Percentiles rank a stretch among this genome's conserved stretches.
These are phyloP conservation scores for Gossypium anomalum DNA, from an alignment of 345 rosid genomes.

Conservation along the genomic window DNA sequence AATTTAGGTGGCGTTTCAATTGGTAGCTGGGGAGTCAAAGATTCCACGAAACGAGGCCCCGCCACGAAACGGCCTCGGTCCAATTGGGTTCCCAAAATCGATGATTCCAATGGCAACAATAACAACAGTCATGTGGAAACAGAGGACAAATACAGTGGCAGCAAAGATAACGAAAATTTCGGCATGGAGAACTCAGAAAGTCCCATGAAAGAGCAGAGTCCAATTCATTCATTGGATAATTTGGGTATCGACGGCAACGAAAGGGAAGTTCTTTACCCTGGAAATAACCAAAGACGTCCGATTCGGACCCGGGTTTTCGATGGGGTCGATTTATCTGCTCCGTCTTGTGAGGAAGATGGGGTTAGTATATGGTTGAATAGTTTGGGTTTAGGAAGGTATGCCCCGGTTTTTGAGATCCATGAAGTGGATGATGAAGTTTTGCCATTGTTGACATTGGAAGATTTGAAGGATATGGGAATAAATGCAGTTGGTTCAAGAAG, in stretches of 20 bases:
- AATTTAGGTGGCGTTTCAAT: constrained; percentile 51
- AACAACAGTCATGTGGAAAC: constrained; percentile 25
- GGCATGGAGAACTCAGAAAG: constrained; percentile 64
- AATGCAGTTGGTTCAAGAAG: constrained; percentile 84
- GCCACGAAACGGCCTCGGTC: constrained; percentile 54
- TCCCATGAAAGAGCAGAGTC: constrained; percentile 60
- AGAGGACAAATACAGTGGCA: constrained; percentile 52
- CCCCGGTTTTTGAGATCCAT: constrained; percentile 73
- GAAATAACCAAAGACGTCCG: constrained; percentile 23
- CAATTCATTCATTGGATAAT: constrained; percentile 51
- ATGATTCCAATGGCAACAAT: constrained; percentile 27
- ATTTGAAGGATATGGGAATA: constrained; percentile 89
- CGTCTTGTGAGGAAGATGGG: constrained; percentile 47
- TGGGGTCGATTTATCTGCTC: constrained; percentile 47
- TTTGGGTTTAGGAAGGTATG: constrained; percentile 71
- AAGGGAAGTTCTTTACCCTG: constrained; percentile 36
- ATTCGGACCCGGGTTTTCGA: constrained; percentile 29
- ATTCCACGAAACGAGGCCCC: constrained; percentile 37
- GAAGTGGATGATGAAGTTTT: constrained; percentile 84
- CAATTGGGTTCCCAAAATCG: constrained; percentile 57
- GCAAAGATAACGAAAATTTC: constrained; percentile 53
- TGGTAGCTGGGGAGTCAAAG: constrained; percentile 69
- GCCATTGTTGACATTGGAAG: constrained; percentile 80
- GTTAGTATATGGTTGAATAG: constrained; percentile 63
- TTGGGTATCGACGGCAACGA: constrained; percentile 44